These are phyloP conservation scores for Kalmanozyma brasiliensis DNA, from an alignment of 1,284 basidiomycete genomes.

Conservation along the genomic window DNA sequence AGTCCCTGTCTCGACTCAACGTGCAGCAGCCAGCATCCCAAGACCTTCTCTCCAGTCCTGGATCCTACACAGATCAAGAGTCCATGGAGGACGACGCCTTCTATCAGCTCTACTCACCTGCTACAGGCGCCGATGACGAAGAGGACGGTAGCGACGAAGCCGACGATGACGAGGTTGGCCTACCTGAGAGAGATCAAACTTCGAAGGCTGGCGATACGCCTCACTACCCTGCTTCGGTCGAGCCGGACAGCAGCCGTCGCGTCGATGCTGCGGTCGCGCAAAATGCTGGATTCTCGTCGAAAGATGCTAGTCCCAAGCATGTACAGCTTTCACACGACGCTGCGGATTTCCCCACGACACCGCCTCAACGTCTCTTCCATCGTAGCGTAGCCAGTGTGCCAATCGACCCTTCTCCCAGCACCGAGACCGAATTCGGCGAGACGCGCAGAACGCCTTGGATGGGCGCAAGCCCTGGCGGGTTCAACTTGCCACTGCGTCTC, in stretches of 20 bases:
- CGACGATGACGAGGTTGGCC: not conserved
- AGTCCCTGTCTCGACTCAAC: constrained; percentile 10
- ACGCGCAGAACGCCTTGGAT: constrained; percentile 34
- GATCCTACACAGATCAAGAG: constrained; percentile 32
- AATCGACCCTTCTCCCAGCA: constrained; percentile 32
- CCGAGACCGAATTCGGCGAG: constrained; percentile 45
- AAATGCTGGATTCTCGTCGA: constrained; percentile 14
- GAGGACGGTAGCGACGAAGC: constrained; percentile 30
- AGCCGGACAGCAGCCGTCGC: not conserved
- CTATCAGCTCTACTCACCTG: constrained; percentile 48
- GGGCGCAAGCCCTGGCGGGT: constrained; percentile 27
- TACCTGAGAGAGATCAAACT: not conserved
- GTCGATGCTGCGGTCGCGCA: constrained; percentile 3
- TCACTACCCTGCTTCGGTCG: not conserved
- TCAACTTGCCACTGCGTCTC: constrained; percentile 43
- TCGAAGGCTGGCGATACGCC: not conserved
- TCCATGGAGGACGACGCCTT: constrained; percentile 42
- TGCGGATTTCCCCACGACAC: constrained; percentile 17
- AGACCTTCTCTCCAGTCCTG: constrained; percentile 26
- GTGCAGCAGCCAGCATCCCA: constrained; percentile 21
- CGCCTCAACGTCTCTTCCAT: constrained; percentile 23
- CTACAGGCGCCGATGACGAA: constrained; percentile 19
- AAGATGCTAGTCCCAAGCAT: constrained; percentile 3
- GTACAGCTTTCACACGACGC: not conserved
- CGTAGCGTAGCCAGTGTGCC: constrained; percentile 37